Base-by-base conservation (phyloP, 129 eudicot genomes). In the Rutidosis leptorrhynchoides region DNA sequence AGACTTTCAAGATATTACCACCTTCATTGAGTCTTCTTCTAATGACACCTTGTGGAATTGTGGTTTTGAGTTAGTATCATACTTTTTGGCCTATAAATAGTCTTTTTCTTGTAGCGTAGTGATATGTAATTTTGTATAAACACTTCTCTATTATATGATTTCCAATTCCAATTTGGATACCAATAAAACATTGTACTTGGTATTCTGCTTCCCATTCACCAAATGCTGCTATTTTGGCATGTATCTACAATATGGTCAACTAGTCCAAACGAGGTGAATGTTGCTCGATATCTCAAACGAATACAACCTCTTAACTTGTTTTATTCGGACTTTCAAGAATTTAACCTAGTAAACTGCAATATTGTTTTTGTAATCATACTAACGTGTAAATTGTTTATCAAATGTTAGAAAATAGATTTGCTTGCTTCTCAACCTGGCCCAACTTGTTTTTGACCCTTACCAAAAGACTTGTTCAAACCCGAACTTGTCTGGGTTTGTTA, bases 11-110 rank as follows among this genome's bases (percentile, higher is more conserved):
- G 84, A 93, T 93, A 69, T 78, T 93, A 68, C 89, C 99, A 63
- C 99, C 99, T 51, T 93, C 99, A 3, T 77, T 93, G 65, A 96
- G 96, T 53, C 96, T 93, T 69, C 65, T 93, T 76, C 85, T 96
- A 75, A 84, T 86, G 52, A 90, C 96, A 69, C 95, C 99, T 64
- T 96, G 99, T n/a, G n/a, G n/a, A n/a, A n/a, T n/a, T n/a, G n/a
- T 77, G 99, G 99, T 43, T 75, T 82, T 61, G 95, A 83, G 99
- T 88, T 72, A 88, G 95, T 89, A 60, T 72, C 56, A 48, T 43
- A 37, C 51, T 58, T 42, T 16, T n/a, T 42, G 29, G 62, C 17
- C 22, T 45, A 29, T 5, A 0, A 59, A 27, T n/a, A 1, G 14
- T 28, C 6, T 17, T 16, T 3, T 58, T 27, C 6, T 58, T 58